Evolutionary conservation across 129 eudicot genomes (phyloP).

Genomic region (Glebionis coronaria): DNA sequence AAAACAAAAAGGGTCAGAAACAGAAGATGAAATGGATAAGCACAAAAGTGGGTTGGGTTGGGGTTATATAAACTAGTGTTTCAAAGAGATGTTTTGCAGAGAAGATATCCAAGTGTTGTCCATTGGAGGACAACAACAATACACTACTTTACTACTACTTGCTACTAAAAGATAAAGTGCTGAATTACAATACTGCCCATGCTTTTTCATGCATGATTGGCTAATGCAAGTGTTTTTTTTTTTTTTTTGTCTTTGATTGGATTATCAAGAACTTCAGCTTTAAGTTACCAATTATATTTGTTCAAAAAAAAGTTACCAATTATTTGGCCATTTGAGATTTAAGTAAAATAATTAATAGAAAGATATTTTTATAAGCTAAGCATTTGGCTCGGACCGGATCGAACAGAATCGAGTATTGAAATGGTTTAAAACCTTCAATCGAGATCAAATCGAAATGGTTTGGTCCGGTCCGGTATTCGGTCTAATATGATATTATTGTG

Average conservation of each 20-base stretch:
- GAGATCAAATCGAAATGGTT: too few relatives aligned
- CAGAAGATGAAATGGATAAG: constrained; percentile 23
- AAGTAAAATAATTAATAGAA: too few relatives aligned
- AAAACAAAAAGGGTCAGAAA: constrained; percentile 27
- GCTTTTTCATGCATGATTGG: constrained; percentile 28
- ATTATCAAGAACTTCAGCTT: constrained; percentile 3
- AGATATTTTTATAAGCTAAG: too few relatives aligned
- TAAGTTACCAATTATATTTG: too few relatives aligned
- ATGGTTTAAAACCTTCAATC: too few relatives aligned
- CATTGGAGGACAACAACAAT: constrained; percentile 31
- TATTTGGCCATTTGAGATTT: not conserved
- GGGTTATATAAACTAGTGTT: constrained; percentile 44
- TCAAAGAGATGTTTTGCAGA: constrained; percentile 30
- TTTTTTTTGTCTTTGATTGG: not conserved
- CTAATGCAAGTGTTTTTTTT: constrained; percentile 12
- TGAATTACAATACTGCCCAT: constrained; percentile 39
- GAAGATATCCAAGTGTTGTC: constrained; percentile 42
- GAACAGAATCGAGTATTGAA: too few relatives aligned
- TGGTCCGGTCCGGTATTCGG: too few relatives aligned
- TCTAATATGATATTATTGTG: too few relatives aligned
- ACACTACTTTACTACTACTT: too few relatives aligned
- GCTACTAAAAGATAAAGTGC: constrained; percentile 19
- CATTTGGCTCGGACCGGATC: too few relatives aligned
- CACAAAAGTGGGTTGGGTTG: constrained; percentile 13
- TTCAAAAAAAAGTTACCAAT: constrained; percentile 25